Percentiles rank a stretch among this genome's conserved stretches.
These are phyloP conservation scores for Suillus lakei DNA, from an alignment of 768 basidiomycete genomes.

Conservation along the genomic window DNA sequence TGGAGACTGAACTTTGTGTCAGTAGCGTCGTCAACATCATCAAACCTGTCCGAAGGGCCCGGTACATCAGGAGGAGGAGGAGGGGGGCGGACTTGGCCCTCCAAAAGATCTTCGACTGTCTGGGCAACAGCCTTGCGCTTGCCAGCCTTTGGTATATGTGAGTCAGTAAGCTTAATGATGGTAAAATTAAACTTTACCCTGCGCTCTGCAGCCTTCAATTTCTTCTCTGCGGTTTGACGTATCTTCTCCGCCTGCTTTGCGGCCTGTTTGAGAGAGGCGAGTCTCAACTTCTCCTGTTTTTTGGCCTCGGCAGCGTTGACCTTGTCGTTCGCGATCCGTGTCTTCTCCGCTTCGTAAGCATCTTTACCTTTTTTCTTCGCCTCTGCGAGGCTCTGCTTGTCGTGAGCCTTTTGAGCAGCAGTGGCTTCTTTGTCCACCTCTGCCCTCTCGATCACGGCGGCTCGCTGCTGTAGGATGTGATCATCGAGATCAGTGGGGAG, in stretches of 20 bases:
- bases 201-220: not conserved
- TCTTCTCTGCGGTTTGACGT: slow-evolving; percentile 6
- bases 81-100: no score
- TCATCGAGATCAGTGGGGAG: not conserved
- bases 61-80: no score
- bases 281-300: slow-evolving; percentile 5
- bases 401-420: not conserved
- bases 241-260: slow-evolving; percentile 7
- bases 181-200: no score
- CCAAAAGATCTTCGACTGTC: no score
- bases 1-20: slow-evolving; percentile 10
- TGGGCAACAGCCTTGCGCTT: no score
- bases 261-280: not conserved
- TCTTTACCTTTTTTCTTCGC: slow-evolving; percentile 5
- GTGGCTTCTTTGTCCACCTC: slow-evolving; percentile 2
- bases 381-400: not conserved
- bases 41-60: no score
- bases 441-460: slow-evolving; percentile 1
- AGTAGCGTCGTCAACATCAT: no score
- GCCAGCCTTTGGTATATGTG: no score
- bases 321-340: not conserved
- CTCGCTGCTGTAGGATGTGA: not conserved
- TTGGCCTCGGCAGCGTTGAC: not conserved
- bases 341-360: slow-evolving; percentile 5
- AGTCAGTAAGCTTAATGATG: no score